Base-by-base conservation (phyloP, 2,329 filamentous ascomycete genomes). In the Elsinoe necatrix region DNA sequence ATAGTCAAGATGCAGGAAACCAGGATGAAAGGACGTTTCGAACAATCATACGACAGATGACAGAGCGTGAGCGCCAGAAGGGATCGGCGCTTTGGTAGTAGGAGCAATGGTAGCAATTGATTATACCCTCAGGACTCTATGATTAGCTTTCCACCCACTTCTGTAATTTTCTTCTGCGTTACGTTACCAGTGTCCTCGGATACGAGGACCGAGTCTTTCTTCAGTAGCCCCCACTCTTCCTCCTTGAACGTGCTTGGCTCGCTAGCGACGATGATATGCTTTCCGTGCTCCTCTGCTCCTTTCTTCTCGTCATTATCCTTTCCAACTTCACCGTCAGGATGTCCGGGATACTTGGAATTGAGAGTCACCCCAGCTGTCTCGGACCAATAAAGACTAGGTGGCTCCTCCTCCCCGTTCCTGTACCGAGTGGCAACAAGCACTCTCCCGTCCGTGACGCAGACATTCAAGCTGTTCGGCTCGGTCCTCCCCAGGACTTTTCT, bases 241-340 rank as follows among this genome's bases (percentile, higher is more conserved):
- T 73, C 69, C 61, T 77, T 74, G 61, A 76, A 80, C 7, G 78
- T 80, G 23, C 73, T 77, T 11, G 78, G 78, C 66, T 81, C 78
- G 61, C 73, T 77, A 11, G 77, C 76, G 34, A 80, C 69, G 60
- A 80, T 80, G 34, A 78, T 72, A 65, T 81, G 78, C 42, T 70
- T 72, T 2, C 77, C 78, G 63, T 74, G 71, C 54, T 71, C 69
- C 2, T 67, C 67, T 16, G 68, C 66, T 1, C 67, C 69, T 45
- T 66, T 67, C 1, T 70, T 66, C 1, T 66, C 66, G 34, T 68
- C 62, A 16, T 62, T 47, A n/a, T 58, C 58, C 9, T 68, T 63
- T 43, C 72, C 71, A 8, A 72, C 64, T 3, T 59, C 61, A 3
- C 71, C 71, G 57, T 78, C 73, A 1, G 76, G 71, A 55, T 75